These are phyloP conservation scores for Colletotrichum noveboracense DNA, from an alignment of 2,329 filamentous ascomycete genomes.

Conservation along the genomic window DNA sequence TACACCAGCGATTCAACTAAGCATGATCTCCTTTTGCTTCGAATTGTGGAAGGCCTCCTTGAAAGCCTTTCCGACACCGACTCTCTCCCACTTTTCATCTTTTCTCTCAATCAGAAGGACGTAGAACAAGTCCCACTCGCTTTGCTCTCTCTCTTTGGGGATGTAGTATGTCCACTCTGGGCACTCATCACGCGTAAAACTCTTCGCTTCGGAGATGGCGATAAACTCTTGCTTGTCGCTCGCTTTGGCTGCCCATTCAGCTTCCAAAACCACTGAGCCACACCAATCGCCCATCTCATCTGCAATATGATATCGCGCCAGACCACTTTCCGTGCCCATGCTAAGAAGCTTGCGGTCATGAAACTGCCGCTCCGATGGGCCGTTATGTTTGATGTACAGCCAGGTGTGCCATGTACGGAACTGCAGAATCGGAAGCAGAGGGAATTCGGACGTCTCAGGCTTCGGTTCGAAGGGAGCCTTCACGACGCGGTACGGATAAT, in stretches of 20 bases:
- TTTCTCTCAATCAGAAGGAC: conserved; percentile 33
- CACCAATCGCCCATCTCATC: conserved; percentile 36
- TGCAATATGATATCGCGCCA: conserved; percentile 29
- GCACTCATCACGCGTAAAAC: conserved; percentile 34
- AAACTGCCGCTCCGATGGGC: neutral
- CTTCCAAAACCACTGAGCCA: conserved; percentile 31
- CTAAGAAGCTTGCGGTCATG: neutral
- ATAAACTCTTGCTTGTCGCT: conserved; percentile 28
- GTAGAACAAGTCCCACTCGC: conserved; percentile 37
- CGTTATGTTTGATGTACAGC: conserved; percentile 18
- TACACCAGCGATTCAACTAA: neutral
- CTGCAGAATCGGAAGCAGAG: conserved; percentile 30
- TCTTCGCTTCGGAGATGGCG: conserved; percentile 37
- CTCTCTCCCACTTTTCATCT: conserved; percentile 27
- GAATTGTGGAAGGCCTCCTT: conserved; percentile 29
- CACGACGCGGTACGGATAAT: conserved; percentile 7
- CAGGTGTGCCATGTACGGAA: conserved; percentile 34
- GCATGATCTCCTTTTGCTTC: conserved; percentile 31
- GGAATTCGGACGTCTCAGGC: neutral
- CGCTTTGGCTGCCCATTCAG: conserved; percentile 22
- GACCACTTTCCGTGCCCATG: neutral
- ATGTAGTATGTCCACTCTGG: conserved; percentile 38
- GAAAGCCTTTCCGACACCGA: conserved; percentile 38
- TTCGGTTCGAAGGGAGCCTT: neutral
- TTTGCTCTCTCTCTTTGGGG: conserved; percentile 33